These are phyloP conservation scores for Lunularia cruciata DNA, from an alignment of 225 moss, liverwort and hornwort species.

Conservation along the genomic window DNA sequence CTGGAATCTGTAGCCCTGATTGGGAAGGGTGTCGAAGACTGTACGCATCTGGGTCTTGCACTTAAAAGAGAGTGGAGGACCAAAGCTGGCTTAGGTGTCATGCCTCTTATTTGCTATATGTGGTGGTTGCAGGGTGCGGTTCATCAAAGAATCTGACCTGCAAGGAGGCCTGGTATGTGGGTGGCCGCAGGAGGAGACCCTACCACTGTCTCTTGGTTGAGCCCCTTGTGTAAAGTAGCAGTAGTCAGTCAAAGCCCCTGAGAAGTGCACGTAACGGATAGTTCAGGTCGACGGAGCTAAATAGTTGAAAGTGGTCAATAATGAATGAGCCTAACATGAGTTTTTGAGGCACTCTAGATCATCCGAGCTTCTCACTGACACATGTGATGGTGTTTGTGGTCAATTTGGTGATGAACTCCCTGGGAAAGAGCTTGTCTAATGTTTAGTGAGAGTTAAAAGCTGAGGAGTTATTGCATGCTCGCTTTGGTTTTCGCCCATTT, in stretches of 20 bases:
- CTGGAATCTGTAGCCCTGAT: constrained; percentile 67
- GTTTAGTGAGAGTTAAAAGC: not conserved
- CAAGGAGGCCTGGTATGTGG: constrained; percentile 99
- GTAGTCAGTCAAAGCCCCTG: constrained; percentile 28
- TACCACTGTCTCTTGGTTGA: constrained; percentile 63
- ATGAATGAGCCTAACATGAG: not conserved
- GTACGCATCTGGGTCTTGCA: constrained; percentile 93
- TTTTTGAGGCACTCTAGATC: constrained; percentile 8
- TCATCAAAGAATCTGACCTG: constrained; percentile 87
- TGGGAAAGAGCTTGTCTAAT: not conserved
- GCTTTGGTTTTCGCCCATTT: constrained; percentile 24
- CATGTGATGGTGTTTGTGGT: not conserved
- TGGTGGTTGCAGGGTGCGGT: constrained; percentile 99
- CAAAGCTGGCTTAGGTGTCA: constrained; percentile 84
- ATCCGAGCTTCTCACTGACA: not conserved
- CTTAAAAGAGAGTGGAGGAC: constrained; percentile 81
- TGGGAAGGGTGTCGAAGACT: constrained; percentile 69
- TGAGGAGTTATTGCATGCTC: constrained; percentile 12
- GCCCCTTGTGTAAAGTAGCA: constrained; percentile 41
- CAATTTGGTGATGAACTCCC: not conserved
- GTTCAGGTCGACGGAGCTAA: constrained; percentile 8
- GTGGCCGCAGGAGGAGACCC: constrained; percentile 92
- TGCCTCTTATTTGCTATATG: constrained; percentile 99
- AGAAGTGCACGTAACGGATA: constrained; percentile 7
- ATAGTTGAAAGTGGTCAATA: not conserved